Base-by-base conservation (phyloP, 192 early-diverging fungal genomes). In the Backusella westeae region DNA sequence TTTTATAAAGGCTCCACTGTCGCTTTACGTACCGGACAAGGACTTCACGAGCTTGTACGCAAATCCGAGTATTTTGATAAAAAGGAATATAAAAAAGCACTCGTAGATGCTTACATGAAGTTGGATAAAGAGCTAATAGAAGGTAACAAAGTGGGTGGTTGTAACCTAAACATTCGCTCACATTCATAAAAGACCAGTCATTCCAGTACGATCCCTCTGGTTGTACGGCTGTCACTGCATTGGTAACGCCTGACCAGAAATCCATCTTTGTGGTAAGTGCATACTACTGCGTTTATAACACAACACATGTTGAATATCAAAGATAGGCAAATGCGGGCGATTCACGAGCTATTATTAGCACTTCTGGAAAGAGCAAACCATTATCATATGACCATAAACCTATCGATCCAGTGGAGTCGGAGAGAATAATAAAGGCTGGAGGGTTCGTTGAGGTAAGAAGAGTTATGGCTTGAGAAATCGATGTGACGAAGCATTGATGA, bases 331-430 rank as follows among this genome's bases (percentile, higher is more conserved):
- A 99, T 77, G 96, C 97, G 1, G 98, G 98, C 69, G 98, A 99
- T 85, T 98, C 96, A 44, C 90, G 98, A 56, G 92, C 94, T 35
- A 91, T 99, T 53, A 86, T 99, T 73, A 92, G 92, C 75, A 81
- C 80, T 67, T 83, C 88, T 71, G 98, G 98, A n/a, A 77, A 83
- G 10, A 93, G 93, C 10, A 83, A 88, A 8, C 83, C 93, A 12
- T 85, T 99, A 74, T 96, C 95, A 53, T 88, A 89, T 74, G 98
- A 99, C 82, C 98, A 99, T 82, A 99, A 99, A 85, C 98, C 98
- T 42, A 89, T 89, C 21, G 95, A 96, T 81, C 91, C 87, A 84
- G 86, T 79, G 29, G 98, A 99, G 84, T 87, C 89, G 19, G 79
- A 89, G 66, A 92, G 98, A 77, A 99, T 99, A 78, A 85, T 86